These are phyloP conservation scores for Heliophila coronopifolia DNA, from an alignment of 441 rosid species.

Conservation along the genomic window DNA sequence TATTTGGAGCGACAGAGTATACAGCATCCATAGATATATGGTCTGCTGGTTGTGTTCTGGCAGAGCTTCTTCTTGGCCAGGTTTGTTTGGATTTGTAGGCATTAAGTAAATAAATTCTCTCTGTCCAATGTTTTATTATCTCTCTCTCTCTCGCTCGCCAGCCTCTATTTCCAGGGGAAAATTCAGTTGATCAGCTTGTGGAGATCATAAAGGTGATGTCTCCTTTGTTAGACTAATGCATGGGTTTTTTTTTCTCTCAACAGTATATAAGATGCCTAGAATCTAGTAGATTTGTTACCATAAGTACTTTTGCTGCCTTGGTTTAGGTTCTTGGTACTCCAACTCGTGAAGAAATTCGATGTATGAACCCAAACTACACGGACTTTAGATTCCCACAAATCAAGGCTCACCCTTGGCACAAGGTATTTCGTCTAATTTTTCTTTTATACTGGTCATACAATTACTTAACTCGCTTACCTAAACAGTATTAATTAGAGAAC, in stretches of 20 bases:
- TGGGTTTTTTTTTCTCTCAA: background rate
- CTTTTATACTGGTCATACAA: background rate
- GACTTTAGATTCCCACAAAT: slow-evolving; percentile 65
- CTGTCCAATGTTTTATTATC: no score
- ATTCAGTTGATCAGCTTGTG: slow-evolving; percentile 66
- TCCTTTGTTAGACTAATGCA: background rate
- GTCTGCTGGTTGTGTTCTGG: slow-evolving; percentile 79
- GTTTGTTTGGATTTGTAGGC: no score
- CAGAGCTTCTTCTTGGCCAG: slow-evolving; percentile 71
- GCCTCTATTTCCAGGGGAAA: slow-evolving; percentile 70
- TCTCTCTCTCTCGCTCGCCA: no score
- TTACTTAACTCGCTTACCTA: background rate
- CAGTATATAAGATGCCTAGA: background rate
- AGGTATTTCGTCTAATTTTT: no score
- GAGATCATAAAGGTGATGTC: slow-evolving; percentile 56
- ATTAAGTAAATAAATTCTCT: no score
- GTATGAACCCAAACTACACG: slow-evolving; percentile 66
- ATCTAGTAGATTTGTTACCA: slow-evolving; percentile 2
- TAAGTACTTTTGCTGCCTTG: slow-evolving; percentile 7
- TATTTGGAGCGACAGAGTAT: slow-evolving; percentile 66
- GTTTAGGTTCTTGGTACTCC: slow-evolving; percentile 71
- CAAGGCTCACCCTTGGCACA: slow-evolving; percentile 69
- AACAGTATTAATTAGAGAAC: no score
- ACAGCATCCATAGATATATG: slow-evolving; percentile 66
- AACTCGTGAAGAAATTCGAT: slow-evolving; percentile 62